Evolutionary conservation across 164 flowering plant genomes (phyloP), one percentile per base, ranked within the genome.

Genomic region (Santalum album): DNA sequence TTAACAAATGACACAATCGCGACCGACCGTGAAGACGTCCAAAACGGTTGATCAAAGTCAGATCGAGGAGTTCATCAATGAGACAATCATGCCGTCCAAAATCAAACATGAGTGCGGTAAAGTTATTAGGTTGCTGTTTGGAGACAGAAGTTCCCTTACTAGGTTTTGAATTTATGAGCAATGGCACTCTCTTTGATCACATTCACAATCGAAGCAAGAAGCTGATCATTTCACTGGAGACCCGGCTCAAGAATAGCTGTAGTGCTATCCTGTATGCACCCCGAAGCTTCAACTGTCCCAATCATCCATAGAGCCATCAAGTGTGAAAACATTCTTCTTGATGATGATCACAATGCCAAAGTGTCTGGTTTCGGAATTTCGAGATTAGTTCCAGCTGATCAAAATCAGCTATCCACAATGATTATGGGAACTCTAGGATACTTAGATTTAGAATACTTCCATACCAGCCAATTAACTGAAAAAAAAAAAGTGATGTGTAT

Each of bases 251-350:
- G 45, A 1, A 10, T 36, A 7, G 56, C 56, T 6, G 3, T 17
- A 7, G 56, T 38, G 10, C 44, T 53, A 5, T 19, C 27, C 25
- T 53, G 38, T 21, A 26, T 53, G 6, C 56, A 53, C 27, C 20
- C 45, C n/a, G 44, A 25, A 5, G 10, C 56, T 2, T 21, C n/a
- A n/a, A 18, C 11, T 7, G 10, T 1, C 1, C 39, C 43, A 5
- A 53, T 53, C 17, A 53, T 53, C 22, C 56, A 53, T 17, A 38
- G 56, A 11, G 56, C 36, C 25, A 39, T 53, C 16, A 53, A 53
- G 44, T 32, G 45, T 3, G 21, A 45, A 1, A 53, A 53, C 44
- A 53, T 42, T 2, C 21, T 42, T 5, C 21, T 42, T 4, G 21
- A n/a, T 18, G 7, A 18, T 6, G 21, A 42, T 18, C n/a, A 1